Conservation (phyloP, 306 rosid genomes). For the Notholithocarpus densiflorus region DNA sequence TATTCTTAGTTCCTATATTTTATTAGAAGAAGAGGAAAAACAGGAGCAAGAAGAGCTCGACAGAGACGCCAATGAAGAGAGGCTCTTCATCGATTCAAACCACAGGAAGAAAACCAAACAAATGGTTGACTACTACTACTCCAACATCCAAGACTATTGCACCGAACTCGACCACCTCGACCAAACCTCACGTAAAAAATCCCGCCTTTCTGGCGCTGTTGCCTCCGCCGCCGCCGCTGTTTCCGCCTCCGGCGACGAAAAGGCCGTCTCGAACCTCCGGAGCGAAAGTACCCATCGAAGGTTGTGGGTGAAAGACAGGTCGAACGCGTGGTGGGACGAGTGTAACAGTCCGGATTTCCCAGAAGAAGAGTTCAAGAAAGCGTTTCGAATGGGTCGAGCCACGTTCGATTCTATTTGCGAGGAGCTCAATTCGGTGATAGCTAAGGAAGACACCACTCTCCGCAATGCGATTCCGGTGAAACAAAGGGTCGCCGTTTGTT, state of each 20-base stretch:
- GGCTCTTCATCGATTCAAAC: constrained; percentile 35
- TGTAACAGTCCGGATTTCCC: constrained; percentile 80
- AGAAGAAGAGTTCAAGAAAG: constrained; percentile 74
- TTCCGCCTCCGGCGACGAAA: constrained; percentile 25
- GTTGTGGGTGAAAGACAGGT: constrained; percentile 92
- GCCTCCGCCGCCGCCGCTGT: background rate
- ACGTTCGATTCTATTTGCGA: constrained; percentile 83
- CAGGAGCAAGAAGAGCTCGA: constrained; percentile 37
- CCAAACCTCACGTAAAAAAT: constrained; percentile 41
- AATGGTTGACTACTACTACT: constrained; percentile 47
- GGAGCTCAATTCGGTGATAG: constrained; percentile 77
- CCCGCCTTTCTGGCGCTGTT: constrained; percentile 37
- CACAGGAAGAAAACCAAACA: constrained; percentile 51
- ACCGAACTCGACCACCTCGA: constrained; percentile 45
- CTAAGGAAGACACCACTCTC: constrained; percentile 76
- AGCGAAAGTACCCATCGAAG: constrained; percentile 47
- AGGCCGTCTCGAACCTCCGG: background rate
- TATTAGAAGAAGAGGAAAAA: constrained; percentile 62
- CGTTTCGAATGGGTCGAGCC: constrained; percentile 75
- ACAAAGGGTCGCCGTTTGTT: constrained; percentile 88
- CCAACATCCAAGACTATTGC: constrained; percentile 41
- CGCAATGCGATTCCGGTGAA: constrained; percentile 82
- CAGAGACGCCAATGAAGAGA: constrained; percentile 44
- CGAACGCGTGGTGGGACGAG: constrained; percentile 98
- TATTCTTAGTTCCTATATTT: constrained; percentile 44